A percentile compares a stretch with the other conserved stretches of the same genome.
Evolutionary conservation across 2,329 filamentous ascomycete species (phyloP).

Genomic region (Hymenoscyphus linearis): DNA sequence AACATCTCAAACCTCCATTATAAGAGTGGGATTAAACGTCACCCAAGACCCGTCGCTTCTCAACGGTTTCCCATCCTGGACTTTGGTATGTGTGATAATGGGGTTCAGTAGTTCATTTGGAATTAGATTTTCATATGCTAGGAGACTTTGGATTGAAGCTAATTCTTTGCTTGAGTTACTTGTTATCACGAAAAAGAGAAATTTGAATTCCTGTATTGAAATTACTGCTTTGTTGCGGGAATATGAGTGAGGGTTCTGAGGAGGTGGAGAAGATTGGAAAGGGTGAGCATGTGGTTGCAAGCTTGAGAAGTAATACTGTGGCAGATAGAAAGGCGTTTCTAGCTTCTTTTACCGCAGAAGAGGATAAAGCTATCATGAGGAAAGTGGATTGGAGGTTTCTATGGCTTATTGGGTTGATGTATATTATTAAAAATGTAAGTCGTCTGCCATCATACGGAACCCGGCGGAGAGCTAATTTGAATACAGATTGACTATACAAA

Average conservation of each 20-base stretch:
- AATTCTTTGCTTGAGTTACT: too few relatives aligned
- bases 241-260: constrained; percentile 3
- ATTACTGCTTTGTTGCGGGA: neutral
- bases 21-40: neutral
- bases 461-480: neutral
- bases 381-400: constrained; percentile 38
- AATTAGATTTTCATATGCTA: neutral
- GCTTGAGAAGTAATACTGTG: constrained; percentile 13
- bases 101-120: neutral
- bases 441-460: neutral
- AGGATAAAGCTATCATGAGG: constrained; percentile 35
- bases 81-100: neutral
- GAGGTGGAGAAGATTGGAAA: constrained; percentile 8
- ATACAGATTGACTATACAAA: constrained; percentile 36
- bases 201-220: neutral
- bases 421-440: constrained; percentile 38
- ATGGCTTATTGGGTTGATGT: constrained; percentile 37
- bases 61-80: neutral
- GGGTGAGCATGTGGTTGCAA: constrained; percentile 1
- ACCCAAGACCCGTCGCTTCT: neutral
- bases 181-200: too few relatives aligned
- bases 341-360: constrained; percentile 35
- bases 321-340: constrained; percentile 30
- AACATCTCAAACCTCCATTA: neutral
- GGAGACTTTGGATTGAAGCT: too few relatives aligned